Evolutionary conservation across 1,284 basidiomycete species (phyloP).

Genomic region (Fomitopsis schrenkii): DNA sequence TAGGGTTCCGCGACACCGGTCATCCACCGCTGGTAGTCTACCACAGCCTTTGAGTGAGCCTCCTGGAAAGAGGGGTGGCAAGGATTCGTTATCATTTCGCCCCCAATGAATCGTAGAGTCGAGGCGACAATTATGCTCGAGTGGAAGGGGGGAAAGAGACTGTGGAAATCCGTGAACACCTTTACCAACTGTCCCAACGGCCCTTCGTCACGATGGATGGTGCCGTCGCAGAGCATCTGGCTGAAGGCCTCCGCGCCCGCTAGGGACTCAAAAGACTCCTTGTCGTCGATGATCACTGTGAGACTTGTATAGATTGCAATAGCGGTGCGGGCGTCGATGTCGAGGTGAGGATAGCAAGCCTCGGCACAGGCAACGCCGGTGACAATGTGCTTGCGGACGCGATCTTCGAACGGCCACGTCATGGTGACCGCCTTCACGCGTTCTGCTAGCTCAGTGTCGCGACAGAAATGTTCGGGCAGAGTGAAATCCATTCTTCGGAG

Average conservation of each 20-base stretch:
- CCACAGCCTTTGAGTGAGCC: not conserved
- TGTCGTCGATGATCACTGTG: not conserved
- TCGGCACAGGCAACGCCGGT: not conserved
- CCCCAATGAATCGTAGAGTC: not conserved
- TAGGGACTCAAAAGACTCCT: not conserved
- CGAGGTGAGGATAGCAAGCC: not conserved
- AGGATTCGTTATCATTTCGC: not conserved
- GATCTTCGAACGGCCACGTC: not conserved
- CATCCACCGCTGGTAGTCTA: not conserved
- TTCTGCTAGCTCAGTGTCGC: not conserved
- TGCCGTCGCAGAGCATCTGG: constrained; percentile 1
- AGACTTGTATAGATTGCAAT: constrained; percentile 3
- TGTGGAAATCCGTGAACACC: not conserved
- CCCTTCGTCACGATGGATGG: not conserved
- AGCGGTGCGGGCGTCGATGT: not conserved
- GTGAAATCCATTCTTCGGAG: not conserved
- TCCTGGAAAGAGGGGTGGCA: not conserved
- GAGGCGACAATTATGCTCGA: not conserved
- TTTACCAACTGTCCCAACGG: not conserved
- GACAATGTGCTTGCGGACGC: not conserved
- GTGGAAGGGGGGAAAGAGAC: not conserved
- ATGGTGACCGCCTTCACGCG: not conserved
- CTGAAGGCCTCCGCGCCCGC: not conserved
- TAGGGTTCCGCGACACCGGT: not conserved
- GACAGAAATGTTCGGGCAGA: not conserved